Conservation (phyloP, 1,284 basidiomycete species). For the Stereum hirsutum region DNA sequence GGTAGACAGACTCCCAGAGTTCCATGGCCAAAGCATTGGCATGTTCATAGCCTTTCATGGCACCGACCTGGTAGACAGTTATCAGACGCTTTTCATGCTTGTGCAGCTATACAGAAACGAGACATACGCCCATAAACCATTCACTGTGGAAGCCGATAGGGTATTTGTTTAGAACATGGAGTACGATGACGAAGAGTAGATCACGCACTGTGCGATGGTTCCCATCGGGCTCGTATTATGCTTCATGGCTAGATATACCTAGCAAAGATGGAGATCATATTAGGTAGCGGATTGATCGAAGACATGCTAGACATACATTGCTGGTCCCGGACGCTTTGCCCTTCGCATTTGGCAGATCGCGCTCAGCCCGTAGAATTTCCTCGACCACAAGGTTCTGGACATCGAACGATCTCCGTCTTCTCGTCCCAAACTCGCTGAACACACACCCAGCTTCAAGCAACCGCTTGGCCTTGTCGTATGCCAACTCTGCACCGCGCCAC, state of each 20-base stretch:
- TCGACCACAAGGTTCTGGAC: conserved; percentile 77
- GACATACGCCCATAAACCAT: conserved; percentile 88
- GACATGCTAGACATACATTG: conserved; percentile 57
- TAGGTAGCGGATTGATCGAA: no score
- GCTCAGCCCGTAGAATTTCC: conserved; percentile 56
- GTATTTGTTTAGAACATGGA: background rate
- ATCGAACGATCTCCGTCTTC: conserved; percentile 75
- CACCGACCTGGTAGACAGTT: no score
- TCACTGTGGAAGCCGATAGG: conserved; percentile 47
- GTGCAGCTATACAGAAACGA: background rate
- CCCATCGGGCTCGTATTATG: conserved; percentile 66
- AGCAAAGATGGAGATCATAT: no score
- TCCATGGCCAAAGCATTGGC: conserved; percentile 70
- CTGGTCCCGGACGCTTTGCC: conserved; percentile 80
- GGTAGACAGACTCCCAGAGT: conserved; percentile 80
- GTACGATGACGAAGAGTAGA: background rate
- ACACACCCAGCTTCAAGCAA: conserved; percentile 66
- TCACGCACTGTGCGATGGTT: conserved; percentile 82
- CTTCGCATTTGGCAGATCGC: conserved; percentile 32
- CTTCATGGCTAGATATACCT: conserved; percentile 78
- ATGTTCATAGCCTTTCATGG: conserved; percentile 70
- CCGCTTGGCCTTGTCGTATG: conserved; percentile 62
- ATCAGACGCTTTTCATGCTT: no score
- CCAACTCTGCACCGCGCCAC: conserved; percentile 27
- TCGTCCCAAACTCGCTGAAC: conserved; percentile 92